Evolutionary conservation across 2,329 filamentous ascomycete genomes (phyloP), one percentile per base, ranked within the genome.

Genomic region (Exutisphaerella laricina): DNA sequence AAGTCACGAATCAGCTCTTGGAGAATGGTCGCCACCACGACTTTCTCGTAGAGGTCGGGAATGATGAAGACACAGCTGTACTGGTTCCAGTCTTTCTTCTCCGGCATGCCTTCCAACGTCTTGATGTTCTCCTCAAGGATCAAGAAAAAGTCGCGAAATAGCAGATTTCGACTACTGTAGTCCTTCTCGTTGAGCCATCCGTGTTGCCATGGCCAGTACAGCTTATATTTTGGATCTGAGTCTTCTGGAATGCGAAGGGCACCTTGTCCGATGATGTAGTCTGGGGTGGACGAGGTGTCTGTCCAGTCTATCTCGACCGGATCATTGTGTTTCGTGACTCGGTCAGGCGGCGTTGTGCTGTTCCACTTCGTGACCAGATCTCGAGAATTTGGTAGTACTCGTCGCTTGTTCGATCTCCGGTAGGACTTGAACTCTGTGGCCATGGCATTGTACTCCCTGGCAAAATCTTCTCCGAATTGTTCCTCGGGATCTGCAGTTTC

Each of bases 41-140:
- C 80, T 64, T 94, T 94, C 68, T 98, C 92, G 67, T 97, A 98
- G 7, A 98, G 74, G 63, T 98, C 92, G 0, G 92, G 92, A 34
- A 98, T 94, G 50, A 98, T 82, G 59, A 97, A 88, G n/a, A 96
- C 89, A 56, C 88, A 96, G 58, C 86, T 92, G 66, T 96, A 97
- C 62, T 94, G 85, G 41, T 78, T 77, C 81, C 89, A 94, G 39
- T 90, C 82, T 56, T 83, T 85, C 58, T 85, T 85, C 50, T 79
- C 81, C 20, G 75, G 81, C 30, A 96, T 66, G 1, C 85, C 86
- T 6, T 97, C 74, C 58, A 97, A 88, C n/a, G 78, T 80, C 51
- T 83, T 83, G 57, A 98, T 83, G 1, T 88, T 86, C 51, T 88
- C 84, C 59, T 95, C 88, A 9, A 97, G 68, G 22, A 97, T 83